These are phyloP conservation scores for Austroboletus eburneus DNA, from an alignment of 768 basidiomycete species.

Conservation along the genomic window DNA sequence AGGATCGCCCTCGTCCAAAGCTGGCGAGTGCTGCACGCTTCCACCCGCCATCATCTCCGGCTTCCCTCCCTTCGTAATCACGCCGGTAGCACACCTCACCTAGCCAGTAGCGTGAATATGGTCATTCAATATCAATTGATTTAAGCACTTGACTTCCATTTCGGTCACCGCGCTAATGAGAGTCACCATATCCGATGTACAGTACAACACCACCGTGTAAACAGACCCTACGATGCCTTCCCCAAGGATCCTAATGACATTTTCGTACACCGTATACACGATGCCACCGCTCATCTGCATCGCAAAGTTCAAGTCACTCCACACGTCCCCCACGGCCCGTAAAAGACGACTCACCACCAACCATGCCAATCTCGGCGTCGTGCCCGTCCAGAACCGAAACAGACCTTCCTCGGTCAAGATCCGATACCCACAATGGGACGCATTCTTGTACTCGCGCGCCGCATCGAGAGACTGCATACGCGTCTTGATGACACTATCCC, in stretches of 20 bases:
- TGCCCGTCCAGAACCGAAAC: slow-evolving; percentile 93
- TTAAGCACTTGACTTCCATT: no score
- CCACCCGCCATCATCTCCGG: no score
- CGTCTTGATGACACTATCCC: slow-evolving; percentile 85
- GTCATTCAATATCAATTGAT: no score
- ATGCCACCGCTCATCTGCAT: slow-evolving; percentile 88
- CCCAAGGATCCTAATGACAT: slow-evolving; percentile 60
- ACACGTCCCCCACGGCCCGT: background rate
- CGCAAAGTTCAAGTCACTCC: background rate
- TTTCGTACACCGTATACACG: slow-evolving; percentile 89
- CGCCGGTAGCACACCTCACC: no score
- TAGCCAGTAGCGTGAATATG: no score
- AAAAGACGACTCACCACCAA: slow-evolving; percentile 59
- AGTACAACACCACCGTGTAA: background rate
- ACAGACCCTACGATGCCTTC: slow-evolving; percentile 3
- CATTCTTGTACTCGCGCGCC: slow-evolving; percentile 79
- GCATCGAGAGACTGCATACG: slow-evolving; percentile 95
- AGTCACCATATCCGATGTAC: no score
- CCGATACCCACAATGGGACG: slow-evolving; percentile 93
- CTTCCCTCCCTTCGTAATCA: no score
- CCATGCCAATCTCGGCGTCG: slow-evolving; percentile 83
- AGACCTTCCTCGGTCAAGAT: slow-evolving; percentile 94
- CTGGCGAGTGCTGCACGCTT: no score
- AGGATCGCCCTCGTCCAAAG: no score
- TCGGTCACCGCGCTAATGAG: no score